Evolutionary conservation across 2,329 filamentous ascomycete genomes (phyloP).

Genomic region (Aspergillus floridensis): DNA sequence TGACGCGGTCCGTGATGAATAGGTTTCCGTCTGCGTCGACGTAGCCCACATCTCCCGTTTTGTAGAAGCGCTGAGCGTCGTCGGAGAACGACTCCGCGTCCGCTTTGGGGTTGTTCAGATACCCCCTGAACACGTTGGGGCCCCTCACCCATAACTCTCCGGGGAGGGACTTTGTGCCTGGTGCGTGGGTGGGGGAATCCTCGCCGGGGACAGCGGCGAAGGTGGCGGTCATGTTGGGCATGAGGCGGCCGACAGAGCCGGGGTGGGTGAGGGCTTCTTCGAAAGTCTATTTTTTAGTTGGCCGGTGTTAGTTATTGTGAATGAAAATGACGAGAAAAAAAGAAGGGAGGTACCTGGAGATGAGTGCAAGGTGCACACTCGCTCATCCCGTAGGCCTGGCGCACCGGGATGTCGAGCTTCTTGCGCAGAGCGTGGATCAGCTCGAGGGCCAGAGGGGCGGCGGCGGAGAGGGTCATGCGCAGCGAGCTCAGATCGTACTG

Average conservation of each 20-base stretch:
- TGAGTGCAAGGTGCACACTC: conserved; percentile 16
- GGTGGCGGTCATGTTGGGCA: conserved; percentile 19
- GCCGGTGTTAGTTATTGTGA: neutral
- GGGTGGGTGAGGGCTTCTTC: conserved; percentile 8
- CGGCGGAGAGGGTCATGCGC: conserved; percentile 15
- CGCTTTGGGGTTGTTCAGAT: conserved; percentile 67
- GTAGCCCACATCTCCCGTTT: conserved; percentile 73
- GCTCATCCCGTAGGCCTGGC: conserved; percentile 18
- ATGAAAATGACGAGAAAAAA: neutral
- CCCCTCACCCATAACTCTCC: conserved; percentile 66
- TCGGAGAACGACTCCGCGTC: conserved; percentile 65
- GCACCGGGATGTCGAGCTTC: conserved; percentile 9
- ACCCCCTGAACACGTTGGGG: conserved; percentile 74
- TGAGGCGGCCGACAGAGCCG: conserved; percentile 14
- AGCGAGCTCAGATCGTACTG: conserved; percentile 13
- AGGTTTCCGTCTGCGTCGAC: conserved; percentile 70
- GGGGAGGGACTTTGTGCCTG: neutral
- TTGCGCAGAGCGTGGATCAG: conserved; percentile 12
- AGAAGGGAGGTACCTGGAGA: conserved; percentile 6
- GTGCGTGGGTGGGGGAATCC: neutral
- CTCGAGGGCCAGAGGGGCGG: conserved; percentile 11
- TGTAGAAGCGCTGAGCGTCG: conserved; percentile 62
- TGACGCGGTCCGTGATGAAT: conserved; percentile 76
- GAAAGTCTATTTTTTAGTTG: conserved; percentile 8
- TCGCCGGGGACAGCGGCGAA: conserved; percentile 10